phyloP scores from a whole-genome alignment of 495 filamentous ascomycete genomes.

The Penicillium soppii region DNA sequence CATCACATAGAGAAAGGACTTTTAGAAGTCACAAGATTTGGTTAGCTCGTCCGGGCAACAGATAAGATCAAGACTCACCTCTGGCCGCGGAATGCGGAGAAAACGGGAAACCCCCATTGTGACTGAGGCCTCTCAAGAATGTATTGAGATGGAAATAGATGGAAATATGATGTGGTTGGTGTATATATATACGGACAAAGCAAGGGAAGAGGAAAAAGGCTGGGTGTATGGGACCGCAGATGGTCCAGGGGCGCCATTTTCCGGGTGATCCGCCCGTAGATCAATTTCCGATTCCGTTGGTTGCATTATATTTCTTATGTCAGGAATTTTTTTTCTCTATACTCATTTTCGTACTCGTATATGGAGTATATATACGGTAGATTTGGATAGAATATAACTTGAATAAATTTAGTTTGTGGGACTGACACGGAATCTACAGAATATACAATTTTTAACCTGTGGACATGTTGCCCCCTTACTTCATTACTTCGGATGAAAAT shows the following conservation, averaged over 20 bases:
- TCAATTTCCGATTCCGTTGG: conserved; percentile 6
- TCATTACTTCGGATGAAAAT: too few relatives aligned
- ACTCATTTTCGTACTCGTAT: neutral
- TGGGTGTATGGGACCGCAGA: conserved; percentile 20
- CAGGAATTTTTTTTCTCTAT: neutral
- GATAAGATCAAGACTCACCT: conserved; percentile 37
- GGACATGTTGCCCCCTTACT: too few relatives aligned
- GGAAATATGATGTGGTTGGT: conserved; percentile 19
- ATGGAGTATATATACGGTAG: neutral
- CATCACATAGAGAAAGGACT: conserved; percentile 74
- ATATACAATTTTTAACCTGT: too few relatives aligned
- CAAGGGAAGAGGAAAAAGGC: conserved; percentile 20
- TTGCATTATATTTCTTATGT: too few relatives aligned
- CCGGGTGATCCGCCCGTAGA: conserved; percentile 25
- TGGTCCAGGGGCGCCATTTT: conserved; percentile 25
- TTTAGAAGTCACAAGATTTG: conserved; percentile 45
- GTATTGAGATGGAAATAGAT: conserved; percentile 9
- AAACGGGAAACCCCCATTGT: conserved; percentile 51
- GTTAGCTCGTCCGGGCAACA: conserved; percentile 19
- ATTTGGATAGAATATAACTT: too few relatives aligned
- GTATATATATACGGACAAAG: conserved; percentile 8
- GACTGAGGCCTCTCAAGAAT: conserved; percentile 9
- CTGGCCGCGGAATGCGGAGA: conserved; percentile 59
- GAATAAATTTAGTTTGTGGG: too few relatives aligned
- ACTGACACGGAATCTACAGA: too few relatives aligned